Base-by-base conservation (phyloP, 208 protist genomes). In the Leptomonas pyrrhocoris region DNA sequence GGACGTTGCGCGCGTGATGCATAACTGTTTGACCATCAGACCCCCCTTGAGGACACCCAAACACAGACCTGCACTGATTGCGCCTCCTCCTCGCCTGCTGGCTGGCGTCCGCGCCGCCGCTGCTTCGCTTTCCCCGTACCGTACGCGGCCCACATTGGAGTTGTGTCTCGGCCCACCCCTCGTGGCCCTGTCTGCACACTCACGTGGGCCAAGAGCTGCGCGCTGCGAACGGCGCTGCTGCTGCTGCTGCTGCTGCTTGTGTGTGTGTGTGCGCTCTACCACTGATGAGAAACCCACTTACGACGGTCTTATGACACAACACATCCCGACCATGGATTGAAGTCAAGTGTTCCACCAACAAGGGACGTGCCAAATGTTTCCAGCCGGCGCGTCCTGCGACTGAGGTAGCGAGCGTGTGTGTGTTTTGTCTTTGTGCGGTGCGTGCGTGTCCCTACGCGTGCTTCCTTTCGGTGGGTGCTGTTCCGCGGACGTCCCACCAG, bases 371-470 rank as follows among this genome's bases (percentile, higher is more conserved):
- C 80, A 85, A 64, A 73, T n/a, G 60, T 73, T 86, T 86, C 76
- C 76, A 82, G 80, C 80, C 66, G 80, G 80, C 67, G 76, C 67
- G 76, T 63, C 72, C 73, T 82, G 76, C 67, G 76, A 74, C 80
- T 67, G 80, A 86, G 80, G 54, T 77, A 72, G 63, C 73, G 36
- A 13, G 19, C 38, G 43, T 49, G 27, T 23, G 53, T 31, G 30
- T 57, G 53, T 18, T 18, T 34, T 27, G n/a, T n/a, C n/a, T 60
- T 6, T 36, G 34, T 60, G 55, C 34, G 55, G 9, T 57, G 15
- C 28, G 53, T 38, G 53, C 53, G 28, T n/a, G 13, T 16, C 27
- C 34, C 12, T 30, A 11, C 31, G 27, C 3, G 48, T 11, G 30
- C 38, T 60, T 45, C 18, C 13, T 21, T 6, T 60, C 6, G 6